A percentile compares a stretch with the other conserved stretches of the same genome.
These are phyloP conservation scores for Fusarium citri DNA, from an alignment of 2,329 filamentous ascomycete genomes.

Conservation along the genomic window DNA sequence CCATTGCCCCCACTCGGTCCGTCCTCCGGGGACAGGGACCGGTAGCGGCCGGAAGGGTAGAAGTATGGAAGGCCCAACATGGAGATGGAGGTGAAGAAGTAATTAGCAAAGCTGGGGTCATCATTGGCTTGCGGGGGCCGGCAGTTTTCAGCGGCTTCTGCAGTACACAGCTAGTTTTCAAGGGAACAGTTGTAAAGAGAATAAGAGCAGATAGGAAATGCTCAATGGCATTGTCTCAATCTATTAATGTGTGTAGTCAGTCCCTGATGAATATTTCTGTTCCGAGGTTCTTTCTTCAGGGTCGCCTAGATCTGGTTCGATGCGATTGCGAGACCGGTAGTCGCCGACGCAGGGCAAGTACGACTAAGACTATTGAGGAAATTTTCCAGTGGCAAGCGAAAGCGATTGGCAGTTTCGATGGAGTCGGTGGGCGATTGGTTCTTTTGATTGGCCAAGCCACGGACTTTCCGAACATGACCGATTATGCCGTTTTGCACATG, in stretches of 20 bases:
- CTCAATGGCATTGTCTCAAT: not conserved
- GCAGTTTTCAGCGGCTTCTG: slow-evolving; percentile 15
- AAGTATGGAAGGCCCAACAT: not conserved
- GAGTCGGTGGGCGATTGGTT: not conserved
- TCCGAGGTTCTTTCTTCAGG: slow-evolving; percentile 9
- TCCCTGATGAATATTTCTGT: not conserved
- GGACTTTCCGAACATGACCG: slow-evolving; percentile 44
- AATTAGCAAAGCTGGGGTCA: slow-evolving; percentile 46
- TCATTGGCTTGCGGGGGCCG: slow-evolving; percentile 43
- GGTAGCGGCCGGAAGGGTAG: slow-evolving; percentile 24
- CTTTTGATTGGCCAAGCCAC: slow-evolving; percentile 17
- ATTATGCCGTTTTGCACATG: slow-evolving; percentile 34
- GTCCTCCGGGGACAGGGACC: slow-evolving; percentile 6
- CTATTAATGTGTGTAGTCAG: not conserved
- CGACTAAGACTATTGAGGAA: slow-evolving; percentile 20
- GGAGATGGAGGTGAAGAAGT: slow-evolving; percentile 4
- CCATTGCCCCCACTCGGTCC: slow-evolving; percentile 20
- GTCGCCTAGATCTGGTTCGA: slow-evolving; percentile 20
- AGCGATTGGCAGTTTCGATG: slow-evolving; percentile 26
- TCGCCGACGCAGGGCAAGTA: slow-evolving; percentile 23
- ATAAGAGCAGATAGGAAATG: not conserved
- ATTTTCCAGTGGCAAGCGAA: slow-evolving; percentile 24
- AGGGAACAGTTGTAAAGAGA: not conserved
- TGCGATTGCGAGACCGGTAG: slow-evolving; percentile 13
- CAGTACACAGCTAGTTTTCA: not conserved